Evolutionary conservation across 208 protist genomes (phyloP), one percentile per base, ranked within the genome.

Genomic region (Acanthamoeba castellanii): DNA sequence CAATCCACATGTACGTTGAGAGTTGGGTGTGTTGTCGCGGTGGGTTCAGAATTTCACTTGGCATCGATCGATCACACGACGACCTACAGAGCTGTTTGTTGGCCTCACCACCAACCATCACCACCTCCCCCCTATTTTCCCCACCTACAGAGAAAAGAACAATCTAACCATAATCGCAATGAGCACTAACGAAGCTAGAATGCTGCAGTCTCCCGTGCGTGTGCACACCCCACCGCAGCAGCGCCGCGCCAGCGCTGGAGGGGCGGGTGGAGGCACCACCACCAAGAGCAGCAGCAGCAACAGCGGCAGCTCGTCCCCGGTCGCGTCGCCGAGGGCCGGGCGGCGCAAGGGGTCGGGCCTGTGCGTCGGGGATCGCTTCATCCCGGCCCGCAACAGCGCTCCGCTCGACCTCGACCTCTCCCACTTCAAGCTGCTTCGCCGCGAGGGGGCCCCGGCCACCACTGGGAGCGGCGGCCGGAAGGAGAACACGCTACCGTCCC

Each of bases 341-440:
- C 25, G 47, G 22, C 78, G 50, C 4, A 87, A 42, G 20, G 34
- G 68, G 6, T 76, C 68, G n/a, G n/a, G 68, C 34, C 11, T 32
- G 34, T 11, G 68, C 47, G 34, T 42, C 20, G 37, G 78, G 8
- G 78, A 87, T 22, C 78, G 78, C 47, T 87, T 87, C 78, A 87
- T 87, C 25, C 47, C 78, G 18, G n/a, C 37, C 3, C 78, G 78
- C 7, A 57, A 42, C 78, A 76, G 68, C 68, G n/a, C 32, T 42
- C 78, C 37, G 5, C 47, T 87, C 25, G 78, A 87, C 78, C 78
- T 87, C 47, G 78, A 87, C 47, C 78, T 87, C 16, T 59, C 47
- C 47, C 78, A 87, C 42, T 87, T 87, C 78, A 87, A 87, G 50
- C 37, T 87, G 13, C 37, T 87, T 3, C 47, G 42, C n/a, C 70